Evolutionary conservation across 2,329 filamentous ascomycete species (phyloP), one percentile per base, ranked within the genome.

Genomic region (Phyllosticta capitalensis): DNA sequence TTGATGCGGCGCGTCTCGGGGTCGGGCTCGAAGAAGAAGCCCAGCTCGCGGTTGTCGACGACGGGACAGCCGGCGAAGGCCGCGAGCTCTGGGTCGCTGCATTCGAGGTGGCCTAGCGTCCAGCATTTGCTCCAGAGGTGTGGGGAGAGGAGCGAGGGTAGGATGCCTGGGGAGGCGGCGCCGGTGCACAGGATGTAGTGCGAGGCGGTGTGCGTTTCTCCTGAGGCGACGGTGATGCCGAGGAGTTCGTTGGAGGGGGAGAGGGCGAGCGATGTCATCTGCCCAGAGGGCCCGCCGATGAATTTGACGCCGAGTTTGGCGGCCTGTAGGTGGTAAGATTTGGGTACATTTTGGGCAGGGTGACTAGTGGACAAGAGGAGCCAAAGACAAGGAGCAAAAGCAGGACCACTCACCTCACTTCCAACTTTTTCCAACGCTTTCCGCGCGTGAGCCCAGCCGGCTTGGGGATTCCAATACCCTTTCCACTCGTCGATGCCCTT

Each of bases 261-360:
- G 49, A 50, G 57, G 12, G 63, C 45, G 1, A 65, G 52, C 20
- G 55, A 51, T 19, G 61, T 58, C 48, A 61, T 62, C 30, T 58
- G 62, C 1, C 66, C 65, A 30, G 59, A 61, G 5, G 62, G 58
- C 17, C 64, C 64, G 10, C 48, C 53, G 28, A 63, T 48, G 51
- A 62, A 65, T 2, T 62, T 60, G 2, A 62, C 63, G 17, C 63
- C 64, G 49, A 53, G 33, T 38, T 48, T 62, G 38, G 20, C 61
- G 38, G 33, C 63, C 64, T 50, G 56, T 9, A n/a, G 2, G 30
- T 21, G 63, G 68, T 28, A 64, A 68, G 59, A 61, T 33, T 26
- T 56, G 66, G 21, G 63, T 66, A 0, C 67, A 70, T 17, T 70
- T n/a, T n/a, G n/a, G n/a, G n/a, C n/a, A n/a, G n/a, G n/a, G n/a